Conservation (phyloP, 2,329 filamentous ascomycete species). For the Scytalidium lignicola region DNA sequence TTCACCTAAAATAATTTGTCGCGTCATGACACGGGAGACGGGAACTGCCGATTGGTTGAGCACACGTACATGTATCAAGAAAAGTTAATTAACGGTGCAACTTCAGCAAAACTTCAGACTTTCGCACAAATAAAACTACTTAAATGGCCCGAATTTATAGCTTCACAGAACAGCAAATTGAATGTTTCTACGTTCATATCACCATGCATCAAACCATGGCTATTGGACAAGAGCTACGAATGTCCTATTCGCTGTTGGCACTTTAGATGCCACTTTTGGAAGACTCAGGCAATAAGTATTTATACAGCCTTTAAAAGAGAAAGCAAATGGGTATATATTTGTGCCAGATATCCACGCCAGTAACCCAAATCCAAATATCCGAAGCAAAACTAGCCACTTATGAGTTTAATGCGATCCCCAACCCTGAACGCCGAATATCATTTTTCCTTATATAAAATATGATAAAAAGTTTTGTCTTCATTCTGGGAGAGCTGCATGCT, state of each 20-base stretch:
- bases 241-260: too few species aligned
- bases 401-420: neutral
- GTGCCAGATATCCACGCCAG: constrained; percentile 7
- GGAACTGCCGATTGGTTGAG: neutral
- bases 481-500: neutral
- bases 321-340: constrained; percentile 23
- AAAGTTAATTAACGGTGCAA: too few species aligned
- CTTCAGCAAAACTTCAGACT: too few species aligned
- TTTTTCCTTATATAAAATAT: neutral
- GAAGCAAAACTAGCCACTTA: neutral
- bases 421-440: neutral
- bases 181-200: too few species aligned
- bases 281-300: neutral
- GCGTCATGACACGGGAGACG: neutral
- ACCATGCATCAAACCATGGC: too few species aligned
- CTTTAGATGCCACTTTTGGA: too few species aligned
- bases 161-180: too few species aligned
- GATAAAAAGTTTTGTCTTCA: neutral
- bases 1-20: neutral
- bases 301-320: neutral
- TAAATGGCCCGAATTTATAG: too few species aligned
- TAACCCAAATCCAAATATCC: constrained; percentile 1
- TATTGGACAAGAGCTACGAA: too few species aligned
- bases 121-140: too few species aligned
- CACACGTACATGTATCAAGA: too few species aligned